Evolutionary conservation across 1,139 yeast genomes (phyloP), one percentile per base, ranked within the genome.

Genomic region (Pichia sp.): DNA sequence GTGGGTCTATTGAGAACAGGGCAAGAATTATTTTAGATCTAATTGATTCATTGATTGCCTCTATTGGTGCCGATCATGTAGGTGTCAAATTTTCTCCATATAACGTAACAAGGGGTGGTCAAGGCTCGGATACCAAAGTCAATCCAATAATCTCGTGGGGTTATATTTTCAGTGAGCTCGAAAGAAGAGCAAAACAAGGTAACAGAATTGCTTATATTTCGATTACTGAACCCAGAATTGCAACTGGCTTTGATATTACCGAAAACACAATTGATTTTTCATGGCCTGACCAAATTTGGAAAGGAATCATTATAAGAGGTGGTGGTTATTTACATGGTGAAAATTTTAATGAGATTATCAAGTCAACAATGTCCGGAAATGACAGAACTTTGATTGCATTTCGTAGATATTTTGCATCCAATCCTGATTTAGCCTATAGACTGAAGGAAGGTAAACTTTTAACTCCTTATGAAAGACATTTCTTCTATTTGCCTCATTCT

Each of bases 71-170:
- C 6, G 55, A 53, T 8, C 71, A 65, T 50, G 66, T 77, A 28
- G 84, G 76, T 29, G 61, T 81, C 46, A 71, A 88, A 61, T 54
- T 83, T 10, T 78, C 86, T 6, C 90, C 90, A 38, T 79, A 73
- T 67, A 69, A 71, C 26, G 54, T 54, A 5, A 64, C 67, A 55
- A 71, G 68, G 55, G 73, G 69, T 29, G 66, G 67, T 57, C 53
- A 36, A 36, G 64, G 64, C 33, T 64, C 53, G 31, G 57, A 67
- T 11, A 64, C 64, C 33, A 61, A 56, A 26, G 60, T 64, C 31
- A 67, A 67, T 38, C 36, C 36, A 2, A 60, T 66, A 32, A 67
- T 64, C 23, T 60, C 61, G 5, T 66, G 64, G 47, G 63, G 66
- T 16, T 70, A 71, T 50, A 49, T 71, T 26, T 51, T 67, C n/a